These are phyloP conservation scores for Coccomyxa sp. DNA, from an alignment of 139 green algal species.

Conservation along the genomic window DNA sequence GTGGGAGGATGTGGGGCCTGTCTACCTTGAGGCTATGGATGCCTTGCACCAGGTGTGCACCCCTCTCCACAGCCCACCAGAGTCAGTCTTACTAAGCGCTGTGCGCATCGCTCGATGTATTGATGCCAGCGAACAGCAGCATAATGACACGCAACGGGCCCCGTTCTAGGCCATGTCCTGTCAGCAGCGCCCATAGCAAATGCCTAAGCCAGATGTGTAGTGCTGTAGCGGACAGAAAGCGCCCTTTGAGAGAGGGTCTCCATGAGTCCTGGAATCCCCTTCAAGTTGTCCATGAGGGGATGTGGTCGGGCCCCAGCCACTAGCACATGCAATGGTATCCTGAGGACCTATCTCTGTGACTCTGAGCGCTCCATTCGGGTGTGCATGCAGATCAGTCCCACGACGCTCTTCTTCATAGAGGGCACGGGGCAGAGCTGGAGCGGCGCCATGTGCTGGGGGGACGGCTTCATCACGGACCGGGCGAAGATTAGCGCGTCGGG, in stretches of 20 bases:
- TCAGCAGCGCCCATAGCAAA: too few species aligned
- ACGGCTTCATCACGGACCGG: conserved; percentile 24
- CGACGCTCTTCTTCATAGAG: conserved; percentile 17
- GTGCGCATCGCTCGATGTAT: not conserved
- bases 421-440: conserved; percentile 6
- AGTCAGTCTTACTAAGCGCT: too few species aligned
- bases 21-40: conserved; percentile 20
- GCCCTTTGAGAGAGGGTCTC: too few species aligned
- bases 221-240: not conserved
- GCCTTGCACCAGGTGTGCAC: conserved; percentile 3
- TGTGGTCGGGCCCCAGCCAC: too few species aligned
- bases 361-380: not conserved
- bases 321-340: too few species aligned
- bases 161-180: not conserved
- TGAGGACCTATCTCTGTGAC: not conserved
- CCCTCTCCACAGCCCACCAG: too few species aligned
- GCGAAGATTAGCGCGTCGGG: not conserved
- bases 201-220: not conserved
- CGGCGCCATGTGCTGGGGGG: conserved; percentile 23
- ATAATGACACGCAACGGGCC: too few species aligned
- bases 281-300: too few species aligned
- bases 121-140: not conserved
- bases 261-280: too few species aligned
- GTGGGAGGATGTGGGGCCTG: not conserved
- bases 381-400: conserved; percentile 1